A percentile compares a stretch with the other conserved stretches of the same genome.
These are phyloP conservation scores for Dendrobium huoshanense DNA, from an alignment of 106 monocot genomes.

Conservation along the genomic window DNA sequence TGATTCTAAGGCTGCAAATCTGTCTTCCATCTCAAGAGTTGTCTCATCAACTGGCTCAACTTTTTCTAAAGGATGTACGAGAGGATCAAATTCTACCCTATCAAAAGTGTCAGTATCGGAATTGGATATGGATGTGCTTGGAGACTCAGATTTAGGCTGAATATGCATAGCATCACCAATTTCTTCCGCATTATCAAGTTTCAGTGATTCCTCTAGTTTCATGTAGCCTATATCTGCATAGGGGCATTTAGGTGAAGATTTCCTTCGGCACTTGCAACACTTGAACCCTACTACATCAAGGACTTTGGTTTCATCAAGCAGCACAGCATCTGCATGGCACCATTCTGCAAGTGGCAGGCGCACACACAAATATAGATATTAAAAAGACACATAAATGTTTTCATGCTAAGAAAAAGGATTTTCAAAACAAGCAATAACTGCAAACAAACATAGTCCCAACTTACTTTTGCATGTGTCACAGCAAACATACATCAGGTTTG, in stretches of 20 bases:
- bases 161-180: not conserved
- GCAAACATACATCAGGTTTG: conserved; percentile 67
- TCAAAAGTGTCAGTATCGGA: conserved; percentile 16
- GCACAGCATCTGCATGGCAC: conserved; percentile 81
- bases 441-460: conserved; percentile 1
- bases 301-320: conserved; percentile 57
- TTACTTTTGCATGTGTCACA: conserved; percentile 75
- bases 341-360: conserved; percentile 41
- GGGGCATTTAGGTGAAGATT: conserved; percentile 53
- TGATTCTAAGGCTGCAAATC: not conserved
- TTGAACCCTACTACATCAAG: conserved; percentile 60
- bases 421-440: not conserved
- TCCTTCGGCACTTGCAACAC: conserved; percentile 71
- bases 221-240: conserved; percentile 22
- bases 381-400: not conserved
- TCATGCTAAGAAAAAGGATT: too few species aligned
- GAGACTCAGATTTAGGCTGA: not conserved
- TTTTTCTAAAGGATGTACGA: conserved; percentile 29
- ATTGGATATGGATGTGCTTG: not conserved
- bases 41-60: conserved; percentile 26
- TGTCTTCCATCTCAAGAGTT: conserved; percentile 4
- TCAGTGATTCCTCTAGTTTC: conserved; percentile 9
- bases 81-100: conserved; percentile 28
- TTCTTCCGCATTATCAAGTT: conserved; percentile 7
- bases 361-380: not conserved